These are phyloP conservation scores for Penicillium argentinense DNA, from an alignment of 495 filamentous ascomycete species.

Conservation along the genomic window DNA sequence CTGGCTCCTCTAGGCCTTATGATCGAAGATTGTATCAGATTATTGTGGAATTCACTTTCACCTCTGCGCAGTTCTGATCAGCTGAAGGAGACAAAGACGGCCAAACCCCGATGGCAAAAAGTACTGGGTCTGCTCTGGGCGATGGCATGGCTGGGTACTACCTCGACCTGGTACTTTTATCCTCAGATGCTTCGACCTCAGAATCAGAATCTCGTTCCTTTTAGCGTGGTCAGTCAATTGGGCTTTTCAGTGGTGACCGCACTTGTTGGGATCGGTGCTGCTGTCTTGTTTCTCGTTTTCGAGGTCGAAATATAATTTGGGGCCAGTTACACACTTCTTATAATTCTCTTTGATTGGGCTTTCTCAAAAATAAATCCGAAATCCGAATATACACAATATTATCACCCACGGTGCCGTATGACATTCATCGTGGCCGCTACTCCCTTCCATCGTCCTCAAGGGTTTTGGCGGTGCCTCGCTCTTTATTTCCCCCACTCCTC, in stretches of 20 bases:
- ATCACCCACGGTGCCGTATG: too few relatives aligned
- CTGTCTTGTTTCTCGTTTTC: conserved; percentile 7
- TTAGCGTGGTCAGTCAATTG: conserved; percentile 7
- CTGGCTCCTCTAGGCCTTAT: conserved; percentile 29
- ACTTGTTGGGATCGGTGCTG: conserved; percentile 8
- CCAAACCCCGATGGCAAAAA: conserved; percentile 10
- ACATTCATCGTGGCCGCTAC: too few relatives aligned
- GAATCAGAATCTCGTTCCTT: conserved; percentile 19
- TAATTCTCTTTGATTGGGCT: too few relatives aligned
- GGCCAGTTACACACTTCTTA: not conserved
- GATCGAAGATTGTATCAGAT: conserved; percentile 28
- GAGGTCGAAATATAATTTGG: conserved; percentile 13
- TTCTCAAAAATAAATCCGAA: too few relatives aligned
- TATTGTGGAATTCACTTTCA: conserved; percentile 4
- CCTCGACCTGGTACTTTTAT: conserved; percentile 24
- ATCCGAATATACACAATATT: too few relatives aligned
- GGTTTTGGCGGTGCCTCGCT: too few relatives aligned
- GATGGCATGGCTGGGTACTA: conserved; percentile 18
- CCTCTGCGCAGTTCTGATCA: too few relatives aligned
- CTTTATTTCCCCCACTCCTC: too few relatives aligned
- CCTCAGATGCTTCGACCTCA: conserved; percentile 19
- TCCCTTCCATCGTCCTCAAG: too few relatives aligned
- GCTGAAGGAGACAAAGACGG: not conserved
- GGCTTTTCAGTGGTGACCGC: conserved; percentile 8
- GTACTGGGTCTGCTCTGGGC: conserved; percentile 15